Evolutionary conservation across 208 protist species (phyloP), one percentile per base, ranked within the genome.

Genomic region (Leishmania gerbilli): DNA sequence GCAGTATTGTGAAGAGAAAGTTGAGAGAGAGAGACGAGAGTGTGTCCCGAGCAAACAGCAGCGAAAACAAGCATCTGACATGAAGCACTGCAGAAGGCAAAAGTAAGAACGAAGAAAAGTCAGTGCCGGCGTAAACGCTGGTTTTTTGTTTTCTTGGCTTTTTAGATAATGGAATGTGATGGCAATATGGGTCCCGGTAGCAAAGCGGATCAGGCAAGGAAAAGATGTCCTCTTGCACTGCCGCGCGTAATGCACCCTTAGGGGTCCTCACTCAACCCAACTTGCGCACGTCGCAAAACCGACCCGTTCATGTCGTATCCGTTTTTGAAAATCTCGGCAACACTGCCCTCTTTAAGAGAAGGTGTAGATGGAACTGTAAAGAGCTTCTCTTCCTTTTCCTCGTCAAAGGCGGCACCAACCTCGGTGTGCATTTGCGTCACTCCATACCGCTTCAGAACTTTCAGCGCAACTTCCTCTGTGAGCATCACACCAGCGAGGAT

Each of bases 241-340:
- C 42, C n/a, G 42, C 31, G 71, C 49, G 3, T 27, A 60, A 60
- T 40, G 4, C 9, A 40, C 71, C 49, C 77, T 72, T 81, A 79
- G 3, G 82, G 76, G 56, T 81, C 81, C 67, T 94, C 83, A 34
- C 86, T 81, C 6, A 96, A 65, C 15, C 87, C 88, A n/a, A 96
- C 92, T 71, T 95, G 82, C 24, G 91, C 83, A 47, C 79, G 76
- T 2, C 93, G 86, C 3, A 96, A 58, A 71, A 95, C 49, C 27
- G 76, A 77, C 0, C 83, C 89, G 31, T 92, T 81, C 45, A 86
- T 71, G 9, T 77, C 31, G 77, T 91, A 96, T 24, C 91, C 93
- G 27, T 75, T 55, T 74, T 95, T 96, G 8, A 96, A 75, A 17
- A 96, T 71, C 37, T 90, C 81, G 0, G 88, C 82, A n/a, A 96